A percentile compares a stretch with the other conserved stretches of the same genome.
Conservation (phyloP, 345 rosid genomes). For the Bruguiera sexangula region DNA sequence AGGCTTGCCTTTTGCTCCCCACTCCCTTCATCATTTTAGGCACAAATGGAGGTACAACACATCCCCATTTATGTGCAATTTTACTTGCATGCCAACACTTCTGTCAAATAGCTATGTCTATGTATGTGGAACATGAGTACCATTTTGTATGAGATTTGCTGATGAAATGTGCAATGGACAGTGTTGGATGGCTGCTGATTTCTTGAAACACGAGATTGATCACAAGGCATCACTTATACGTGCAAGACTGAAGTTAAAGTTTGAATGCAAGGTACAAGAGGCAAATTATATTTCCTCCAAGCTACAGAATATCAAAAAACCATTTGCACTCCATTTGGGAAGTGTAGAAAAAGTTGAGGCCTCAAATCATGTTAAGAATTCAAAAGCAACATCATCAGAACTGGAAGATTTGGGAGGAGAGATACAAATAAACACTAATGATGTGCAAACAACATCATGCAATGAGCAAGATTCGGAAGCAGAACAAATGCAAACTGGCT, state of each 20-base stretch:
- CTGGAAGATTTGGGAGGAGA: slow-evolving; percentile 4
- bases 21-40: too few species aligned
- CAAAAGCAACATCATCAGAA: slow-evolving; percentile 1
- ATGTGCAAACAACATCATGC: not conserved
- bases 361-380: slow-evolving; percentile 3
- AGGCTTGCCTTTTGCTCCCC: too few species aligned
- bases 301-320: not conserved
- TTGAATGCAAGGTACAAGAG: slow-evolving; percentile 13
- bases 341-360: slow-evolving; percentile 2
- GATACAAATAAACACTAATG: not conserved
- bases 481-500: not conserved
- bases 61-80: too few species aligned
- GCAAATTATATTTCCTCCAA: slow-evolving; percentile 9
- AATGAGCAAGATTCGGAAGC: slow-evolving; percentile 1
- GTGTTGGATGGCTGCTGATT: slow-evolving; percentile 17
- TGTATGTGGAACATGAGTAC: too few species aligned
- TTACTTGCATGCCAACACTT: too few species aligned
- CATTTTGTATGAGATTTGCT: not conserved
- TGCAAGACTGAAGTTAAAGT: slow-evolving; percentile 11
- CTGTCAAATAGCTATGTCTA: too few species aligned
- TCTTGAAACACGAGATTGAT: slow-evolving; percentile 7
- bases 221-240: slow-evolving; percentile 13
- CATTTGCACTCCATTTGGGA: not conserved
- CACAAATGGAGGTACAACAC: too few species aligned
- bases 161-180: slow-evolving; percentile 6